These are phyloP conservation scores for Globisporangium nagaii DNA, from an alignment of 352 stramenopile species.

Conservation along the genomic window DNA sequence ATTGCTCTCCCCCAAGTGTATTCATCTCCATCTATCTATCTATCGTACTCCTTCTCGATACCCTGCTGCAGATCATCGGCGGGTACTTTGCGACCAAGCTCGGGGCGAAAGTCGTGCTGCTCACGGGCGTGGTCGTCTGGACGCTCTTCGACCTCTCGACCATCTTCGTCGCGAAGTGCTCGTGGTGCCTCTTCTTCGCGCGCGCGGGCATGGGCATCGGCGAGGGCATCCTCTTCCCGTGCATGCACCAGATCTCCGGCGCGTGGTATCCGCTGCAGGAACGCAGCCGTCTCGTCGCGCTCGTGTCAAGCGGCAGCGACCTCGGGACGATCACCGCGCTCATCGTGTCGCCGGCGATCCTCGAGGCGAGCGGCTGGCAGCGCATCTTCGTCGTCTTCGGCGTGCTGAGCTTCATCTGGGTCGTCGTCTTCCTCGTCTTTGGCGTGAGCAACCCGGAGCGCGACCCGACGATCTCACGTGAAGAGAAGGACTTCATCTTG, in stretches of 20 bases:
- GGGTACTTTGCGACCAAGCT: conserved; percentile 67
- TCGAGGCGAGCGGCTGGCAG: conserved; percentile 58
- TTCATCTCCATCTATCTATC: neutral
- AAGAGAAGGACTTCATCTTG: conserved; percentile 64
- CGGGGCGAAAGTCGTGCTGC: conserved; percentile 67
- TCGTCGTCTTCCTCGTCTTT: conserved; percentile 48
- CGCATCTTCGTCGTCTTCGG: conserved; percentile 78
- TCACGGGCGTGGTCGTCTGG: conserved; percentile 77
- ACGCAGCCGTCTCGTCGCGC: conserved; percentile 68
- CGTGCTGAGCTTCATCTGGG: conserved; percentile 71
- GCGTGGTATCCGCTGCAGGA: conserved; percentile 82
- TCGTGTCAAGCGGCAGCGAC: conserved; percentile 76
- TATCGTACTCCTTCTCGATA: neutral
- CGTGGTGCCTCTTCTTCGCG: conserved; percentile 67
- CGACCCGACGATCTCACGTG: conserved; percentile 49
- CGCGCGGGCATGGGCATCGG: conserved; percentile 79
- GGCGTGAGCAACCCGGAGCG: conserved; percentile 63
- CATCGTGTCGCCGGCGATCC: conserved; percentile 65
- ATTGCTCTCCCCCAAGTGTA: too few species aligned
- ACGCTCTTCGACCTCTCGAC: conserved; percentile 83
- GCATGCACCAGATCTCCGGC: conserved; percentile 83
- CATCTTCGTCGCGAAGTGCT: conserved; percentile 48
- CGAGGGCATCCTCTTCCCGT: conserved; percentile 85
- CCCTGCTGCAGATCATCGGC: conserved; percentile 45
- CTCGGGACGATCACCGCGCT: conserved; percentile 78